phyloP scores from a whole-genome alignment of 805 yeast species.

The Metschnikowia koreensis region DNA sequence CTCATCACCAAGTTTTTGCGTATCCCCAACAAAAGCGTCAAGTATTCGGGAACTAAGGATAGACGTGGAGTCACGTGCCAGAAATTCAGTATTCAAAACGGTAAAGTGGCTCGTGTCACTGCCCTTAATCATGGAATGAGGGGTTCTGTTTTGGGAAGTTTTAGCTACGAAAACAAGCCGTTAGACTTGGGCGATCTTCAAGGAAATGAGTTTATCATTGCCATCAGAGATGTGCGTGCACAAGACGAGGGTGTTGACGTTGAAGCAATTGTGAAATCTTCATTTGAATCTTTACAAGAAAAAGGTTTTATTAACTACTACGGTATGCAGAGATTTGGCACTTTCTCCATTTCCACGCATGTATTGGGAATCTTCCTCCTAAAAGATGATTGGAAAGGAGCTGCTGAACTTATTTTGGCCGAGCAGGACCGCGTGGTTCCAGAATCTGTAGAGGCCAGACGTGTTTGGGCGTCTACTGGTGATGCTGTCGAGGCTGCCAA shows the following conservation, averaged over 20 bases:
- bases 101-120: conserved; percentile 71
- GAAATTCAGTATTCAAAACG: conserved; percentile 63
- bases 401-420: conserved; percentile 72
- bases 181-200: conserved; percentile 76
- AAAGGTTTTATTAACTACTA: conserved; percentile 89
- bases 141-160: conserved; percentile 80
- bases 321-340: conserved; percentile 99
- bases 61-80: conserved; percentile 95
- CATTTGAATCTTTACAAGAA: conserved; percentile 56
- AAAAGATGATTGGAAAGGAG: conserved; percentile 73
- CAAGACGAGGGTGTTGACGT: conserved; percentile 28
- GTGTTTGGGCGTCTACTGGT: conserved; percentile 71
- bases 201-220: conserved; percentile 88
- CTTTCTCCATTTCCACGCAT: conserved; percentile 91
- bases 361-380: conserved; percentile 72
- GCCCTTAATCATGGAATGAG: conserved; percentile 72
- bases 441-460: conserved; percentile 79
- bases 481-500: conserved; percentile 65
- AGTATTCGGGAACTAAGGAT: conserved; percentile 95
- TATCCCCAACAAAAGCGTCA: conserved; percentile 64
- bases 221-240: conserved; percentile 68
- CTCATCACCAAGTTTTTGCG: conserved; percentile 70
- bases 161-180: conserved; percentile 58
- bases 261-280: conserved; percentile 46
- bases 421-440: conserved; percentile 85